A percentile compares a stretch with the other conserved stretches of the same genome.
Conservation (phyloP, 73 alveolate species). For the Paraurostyla sp. region DNA sequence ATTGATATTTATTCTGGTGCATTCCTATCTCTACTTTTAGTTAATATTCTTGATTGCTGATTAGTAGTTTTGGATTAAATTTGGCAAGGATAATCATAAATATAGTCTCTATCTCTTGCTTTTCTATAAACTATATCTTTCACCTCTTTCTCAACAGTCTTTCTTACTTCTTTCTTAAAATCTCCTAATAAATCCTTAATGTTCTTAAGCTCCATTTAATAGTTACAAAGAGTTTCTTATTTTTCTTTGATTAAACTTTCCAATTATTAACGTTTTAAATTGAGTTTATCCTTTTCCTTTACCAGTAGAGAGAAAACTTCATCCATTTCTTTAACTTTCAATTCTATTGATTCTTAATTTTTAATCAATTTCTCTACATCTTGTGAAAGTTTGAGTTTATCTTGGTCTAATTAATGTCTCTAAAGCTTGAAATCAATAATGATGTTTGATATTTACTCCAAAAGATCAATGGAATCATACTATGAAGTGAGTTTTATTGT, state of each 20-base stretch:
- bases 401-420: neutral
- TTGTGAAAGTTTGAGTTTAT: neutral
- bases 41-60: neutral
- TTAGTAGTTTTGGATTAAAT: neutral
- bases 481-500: neutral
- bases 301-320: slow-evolving; percentile 6
- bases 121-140: slow-evolving; percentile 22
- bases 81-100: slow-evolving; percentile 27
- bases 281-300: slow-evolving; percentile 21
- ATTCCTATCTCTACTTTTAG: neutral
- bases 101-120: slow-evolving; percentile 13
- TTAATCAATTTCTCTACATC: slow-evolving; percentile 24
- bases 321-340: slow-evolving; percentile 49
- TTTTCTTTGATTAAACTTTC: neutral
- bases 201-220: neutral
- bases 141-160: slow-evolving; percentile 32
- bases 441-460: neutral
- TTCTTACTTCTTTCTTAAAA: neutral
- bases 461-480: neutral
- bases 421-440: neutral
- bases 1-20: neutral
- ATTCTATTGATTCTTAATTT: slow-evolving; percentile 24
- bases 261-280: neutral
- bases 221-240: neutral
- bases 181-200: neutral